Conservation (phyloP, 176 grass and related monocot species). For the Secale cereale region DNA sequence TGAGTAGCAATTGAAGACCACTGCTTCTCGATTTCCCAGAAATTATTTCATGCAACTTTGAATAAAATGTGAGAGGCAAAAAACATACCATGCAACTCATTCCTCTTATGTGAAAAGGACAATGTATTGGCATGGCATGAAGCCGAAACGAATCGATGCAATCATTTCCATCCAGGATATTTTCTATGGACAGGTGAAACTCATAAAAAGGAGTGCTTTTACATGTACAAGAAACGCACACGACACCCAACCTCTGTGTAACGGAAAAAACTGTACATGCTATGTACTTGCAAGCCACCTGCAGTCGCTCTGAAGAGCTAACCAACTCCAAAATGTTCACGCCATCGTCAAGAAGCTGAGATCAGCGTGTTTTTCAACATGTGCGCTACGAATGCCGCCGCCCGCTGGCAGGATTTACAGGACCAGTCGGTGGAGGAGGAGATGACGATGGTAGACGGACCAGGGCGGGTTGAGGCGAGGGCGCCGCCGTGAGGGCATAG, state of each 20-base stretch:
- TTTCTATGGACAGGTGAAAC: constrained; percentile 41
- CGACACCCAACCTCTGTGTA: constrained; percentile 28
- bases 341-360: neutral
- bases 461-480: constrained; percentile 59
- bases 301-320: neutral
- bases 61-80: neutral
- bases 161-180: constrained; percentile 10
- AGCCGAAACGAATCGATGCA: constrained; percentile 24
- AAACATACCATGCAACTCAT: neutral
- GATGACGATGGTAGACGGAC: constrained; percentile 60
- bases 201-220: constrained; percentile 47
- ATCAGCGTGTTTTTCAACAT: neutral
- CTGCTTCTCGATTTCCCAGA: neutral
- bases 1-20: too few species aligned
- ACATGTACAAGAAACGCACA: constrained; percentile 47
- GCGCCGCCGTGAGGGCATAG: constrained; percentile 80
- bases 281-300: constrained; percentile 47
- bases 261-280: constrained; percentile 57
- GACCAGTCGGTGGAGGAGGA: constrained; percentile 32
- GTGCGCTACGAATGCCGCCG: constrained; percentile 30
- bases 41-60: too few species aligned
- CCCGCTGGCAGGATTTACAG: constrained; percentile 45
- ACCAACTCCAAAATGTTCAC: constrained; percentile 13
- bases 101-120: neutral
- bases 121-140: neutral